A percentile compares a stretch with the other conserved stretches of the same genome.
Evolutionary conservation across 306 rosid species (phyloP).

Genomic region (Arachis stenosperma): DNA sequence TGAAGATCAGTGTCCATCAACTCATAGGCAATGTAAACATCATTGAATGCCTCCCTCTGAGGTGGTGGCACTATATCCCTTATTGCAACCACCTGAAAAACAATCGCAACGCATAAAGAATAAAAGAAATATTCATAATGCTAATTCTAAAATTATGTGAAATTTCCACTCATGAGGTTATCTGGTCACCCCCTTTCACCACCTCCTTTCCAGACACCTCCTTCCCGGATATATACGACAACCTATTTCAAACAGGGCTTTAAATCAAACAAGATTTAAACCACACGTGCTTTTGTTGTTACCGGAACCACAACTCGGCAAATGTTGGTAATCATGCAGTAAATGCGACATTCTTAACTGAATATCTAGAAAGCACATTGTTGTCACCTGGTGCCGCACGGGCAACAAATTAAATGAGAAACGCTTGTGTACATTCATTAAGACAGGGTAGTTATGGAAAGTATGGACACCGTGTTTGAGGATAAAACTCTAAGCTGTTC

Average conservation of each 20-base stretch:
- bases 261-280: constrained; percentile 23
- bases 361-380: background rate
- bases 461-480: constrained; percentile 20
- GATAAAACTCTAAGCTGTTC: constrained; percentile 20
- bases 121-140: constrained; percentile 20
- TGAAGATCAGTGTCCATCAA: constrained; percentile 99
- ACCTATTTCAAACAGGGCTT: background rate
- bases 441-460: constrained; percentile 26
- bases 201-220: background rate
- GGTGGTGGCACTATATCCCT: constrained; percentile 97
- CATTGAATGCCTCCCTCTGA: constrained; percentile 72
- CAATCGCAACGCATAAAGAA: constrained; percentile 23
- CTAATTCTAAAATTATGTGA: background rate
- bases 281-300: background rate
- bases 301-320: constrained; percentile 13
- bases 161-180: background rate
- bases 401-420: constrained; percentile 6
- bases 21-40: constrained; percentile 96
- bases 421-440: constrained; percentile 1
- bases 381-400: background rate
- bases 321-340: background rate
- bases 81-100: constrained; percentile 81
- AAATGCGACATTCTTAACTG: constrained; percentile 10
- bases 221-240: constrained; percentile 3
- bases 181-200: background rate